These are phyloP conservation scores for Rauvolfia tetraphylla DNA, from an alignment of 257 asterid genomes.

Conservation along the genomic window DNA sequence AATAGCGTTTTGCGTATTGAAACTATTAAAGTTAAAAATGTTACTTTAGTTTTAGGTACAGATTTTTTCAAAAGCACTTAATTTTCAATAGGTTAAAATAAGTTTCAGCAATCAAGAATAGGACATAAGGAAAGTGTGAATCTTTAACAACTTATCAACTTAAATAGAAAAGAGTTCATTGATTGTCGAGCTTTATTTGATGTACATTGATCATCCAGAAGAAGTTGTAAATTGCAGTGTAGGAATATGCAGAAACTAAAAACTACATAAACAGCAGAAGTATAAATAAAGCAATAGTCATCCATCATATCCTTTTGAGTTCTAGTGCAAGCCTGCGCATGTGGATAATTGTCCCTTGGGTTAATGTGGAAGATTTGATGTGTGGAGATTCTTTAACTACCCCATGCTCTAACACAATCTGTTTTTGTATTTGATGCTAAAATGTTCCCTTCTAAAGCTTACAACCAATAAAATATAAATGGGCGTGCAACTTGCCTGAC, in stretches of 20 bases:
- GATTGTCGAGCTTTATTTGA: no score
- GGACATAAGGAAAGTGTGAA: neutral
- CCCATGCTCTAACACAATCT: neutral
- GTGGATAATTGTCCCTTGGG: neutral
- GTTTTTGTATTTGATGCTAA: neutral
- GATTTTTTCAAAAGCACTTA: no score
- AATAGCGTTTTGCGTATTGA: no score
- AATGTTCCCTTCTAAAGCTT: neutral
- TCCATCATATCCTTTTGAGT: neutral
- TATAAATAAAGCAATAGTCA: neutral
- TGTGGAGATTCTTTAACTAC: neutral
- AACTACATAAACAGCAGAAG: no score
- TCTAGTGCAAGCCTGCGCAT: neutral
- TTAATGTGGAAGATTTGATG: neutral
- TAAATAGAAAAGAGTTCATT: neutral
- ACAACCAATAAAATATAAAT: neutral
- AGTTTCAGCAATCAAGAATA: no score
- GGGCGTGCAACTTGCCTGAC: neutral
- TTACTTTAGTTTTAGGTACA: no score
- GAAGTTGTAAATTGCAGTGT: no score
- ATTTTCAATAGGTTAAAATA: no score
- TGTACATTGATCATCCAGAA: no score
- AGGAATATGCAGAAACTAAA: no score
- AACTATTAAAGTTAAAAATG: no score
- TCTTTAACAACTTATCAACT: neutral